Evolutionary conservation across 371 early-diverging fungal genomes (phyloP), one percentile per base, ranked within the genome.

Genomic region (Zopfochytrium polystomum): DNA sequence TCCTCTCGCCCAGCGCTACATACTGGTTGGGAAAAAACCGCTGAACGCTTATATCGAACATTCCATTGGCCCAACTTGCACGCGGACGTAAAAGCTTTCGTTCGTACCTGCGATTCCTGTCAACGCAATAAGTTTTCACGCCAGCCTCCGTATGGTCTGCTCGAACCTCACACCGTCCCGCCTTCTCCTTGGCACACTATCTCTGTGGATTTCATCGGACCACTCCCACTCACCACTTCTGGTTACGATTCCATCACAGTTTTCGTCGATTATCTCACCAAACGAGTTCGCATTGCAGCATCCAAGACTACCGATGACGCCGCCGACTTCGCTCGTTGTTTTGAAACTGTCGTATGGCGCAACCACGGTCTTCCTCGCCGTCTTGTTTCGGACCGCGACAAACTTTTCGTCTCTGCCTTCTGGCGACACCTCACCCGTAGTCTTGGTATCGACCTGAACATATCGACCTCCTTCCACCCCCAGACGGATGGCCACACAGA

Each of bases 401-500:
- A 45, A 20, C 15, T 26, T 15, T 54, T 45, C 49, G 35, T 34
- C 31, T 53, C 59, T 7, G 35, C 3, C 7, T 79, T 74, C 48
- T 75, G 72, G 61, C 25, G 48, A n/a, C 20, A 42, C 0, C 20
- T 76, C 2, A 44, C 70, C 4, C 26, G 64, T 25, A 35, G 38
- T 1, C 64, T 82, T 11, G 34, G 61, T 0, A 63, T 75, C 46
- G 66, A 72, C 20, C 51, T 55, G 1, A 64, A 67, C 3, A 38
- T 78, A 25, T 81, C 80, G 0, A 75, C 75, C 0, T 58, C 76
- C 0, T 77, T 55, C 55, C 78, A 80, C 47, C 80, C 79, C 0
- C 79, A 84, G 58, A 76, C 80, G 0, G 78, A 82, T 58, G 80
- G 79, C 13, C 82, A 83, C 60, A 83, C 79, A 0, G 80, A 83